phyloP scores from a whole-genome alignment of 805 yeast species.

The Barnettozyma sp. region DNA sequence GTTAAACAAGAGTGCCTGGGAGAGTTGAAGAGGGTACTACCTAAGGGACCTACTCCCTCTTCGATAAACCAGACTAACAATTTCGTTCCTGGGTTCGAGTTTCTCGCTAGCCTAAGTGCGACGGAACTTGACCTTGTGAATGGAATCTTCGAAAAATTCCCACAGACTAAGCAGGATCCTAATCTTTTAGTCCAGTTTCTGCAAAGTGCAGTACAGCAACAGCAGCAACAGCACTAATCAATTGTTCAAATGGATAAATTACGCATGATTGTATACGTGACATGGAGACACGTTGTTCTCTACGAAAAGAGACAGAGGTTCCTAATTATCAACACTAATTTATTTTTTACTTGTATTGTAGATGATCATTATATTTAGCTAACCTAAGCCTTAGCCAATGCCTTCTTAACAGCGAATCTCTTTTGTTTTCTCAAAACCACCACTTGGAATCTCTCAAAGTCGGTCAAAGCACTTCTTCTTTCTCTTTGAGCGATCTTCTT shows the following conservation, averaged over 20 bases:
- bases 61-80: too few species aligned
- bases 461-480: constrained; percentile 88
- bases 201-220: constrained; percentile 10
- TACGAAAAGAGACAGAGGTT: too few species aligned
- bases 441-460: constrained; percentile 99
- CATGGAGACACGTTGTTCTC: too few species aligned
- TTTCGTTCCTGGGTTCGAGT: constrained; percentile 13
- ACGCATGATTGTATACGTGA: too few species aligned
- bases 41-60: too few species aligned
- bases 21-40: constrained; percentile 3
- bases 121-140: constrained; percentile 17
- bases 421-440: constrained; percentile 95
- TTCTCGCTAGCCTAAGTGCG: constrained; percentile 16
- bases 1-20: constrained; percentile 18
- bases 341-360: constrained; percentile 28
- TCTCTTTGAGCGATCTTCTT: constrained; percentile 94
- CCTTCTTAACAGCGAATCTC: constrained; percentile 90
- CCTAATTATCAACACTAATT: too few species aligned
- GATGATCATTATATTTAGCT: constrained; percentile 11
- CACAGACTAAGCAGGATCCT: constrained; percentile 19
- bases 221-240: not conserved
- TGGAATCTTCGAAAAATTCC: constrained; percentile 19
- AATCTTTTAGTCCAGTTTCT: constrained; percentile 17
- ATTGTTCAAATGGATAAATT: too few species aligned
- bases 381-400: constrained; percentile 85